These are phyloP conservation scores for Paramyrothecium roridum DNA, from an alignment of 2,329 filamentous ascomycete species.

Conservation along the genomic window DNA sequence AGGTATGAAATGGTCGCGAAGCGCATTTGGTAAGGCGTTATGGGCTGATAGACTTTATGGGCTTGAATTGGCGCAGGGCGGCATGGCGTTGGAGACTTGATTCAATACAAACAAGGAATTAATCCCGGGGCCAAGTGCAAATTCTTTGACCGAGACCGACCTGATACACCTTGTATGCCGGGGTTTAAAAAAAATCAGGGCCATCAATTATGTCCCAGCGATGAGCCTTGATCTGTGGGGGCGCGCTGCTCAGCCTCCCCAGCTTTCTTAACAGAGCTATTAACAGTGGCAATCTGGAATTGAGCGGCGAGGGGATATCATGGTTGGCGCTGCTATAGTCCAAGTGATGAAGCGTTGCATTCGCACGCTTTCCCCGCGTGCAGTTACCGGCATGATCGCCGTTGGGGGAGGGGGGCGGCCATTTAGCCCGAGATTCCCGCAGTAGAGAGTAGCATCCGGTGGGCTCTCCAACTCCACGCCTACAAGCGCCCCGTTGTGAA, in stretches of 20 bases:
- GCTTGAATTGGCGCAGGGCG: background rate
- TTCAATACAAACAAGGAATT: background rate
- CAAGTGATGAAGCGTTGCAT: no score
- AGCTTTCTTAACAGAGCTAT: no score
- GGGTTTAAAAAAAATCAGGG: no score
- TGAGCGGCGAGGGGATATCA: no score
- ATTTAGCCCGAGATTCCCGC: background rate
- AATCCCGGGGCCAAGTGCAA: no score
- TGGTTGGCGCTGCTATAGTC: no score
- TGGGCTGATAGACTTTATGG: background rate
- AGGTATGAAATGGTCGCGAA: slow-evolving; percentile 96
- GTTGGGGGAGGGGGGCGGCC: background rate
- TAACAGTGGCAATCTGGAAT: no score
- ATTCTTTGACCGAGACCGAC: no score
- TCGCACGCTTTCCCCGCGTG: background rate
- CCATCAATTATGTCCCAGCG: no score
- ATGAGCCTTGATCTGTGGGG: no score
- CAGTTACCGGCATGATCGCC: background rate
- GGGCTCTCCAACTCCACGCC: background rate
- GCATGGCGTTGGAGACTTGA: background rate
- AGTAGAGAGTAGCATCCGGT: background rate
- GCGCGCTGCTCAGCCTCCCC: no score
- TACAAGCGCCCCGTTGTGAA: background rate
- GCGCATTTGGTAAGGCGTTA: slow-evolving; percentile 74
- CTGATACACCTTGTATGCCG: no score